These are phyloP conservation scores for Clarireedia sp. DNA, from an alignment of 2,329 filamentous ascomycete genomes.

Conservation along the genomic window DNA sequence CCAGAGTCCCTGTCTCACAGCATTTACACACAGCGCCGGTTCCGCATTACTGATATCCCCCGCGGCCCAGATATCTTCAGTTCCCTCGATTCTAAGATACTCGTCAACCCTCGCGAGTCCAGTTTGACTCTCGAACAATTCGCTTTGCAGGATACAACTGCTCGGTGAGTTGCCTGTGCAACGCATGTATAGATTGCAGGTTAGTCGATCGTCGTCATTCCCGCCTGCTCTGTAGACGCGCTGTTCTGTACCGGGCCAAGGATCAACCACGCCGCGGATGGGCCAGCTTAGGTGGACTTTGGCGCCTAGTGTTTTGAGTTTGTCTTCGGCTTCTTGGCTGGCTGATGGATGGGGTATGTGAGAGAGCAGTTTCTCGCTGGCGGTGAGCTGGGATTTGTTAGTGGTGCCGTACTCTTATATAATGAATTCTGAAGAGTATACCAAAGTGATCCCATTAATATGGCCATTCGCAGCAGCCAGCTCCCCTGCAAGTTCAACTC, in stretches of 20 bases:
- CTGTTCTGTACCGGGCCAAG: no score
- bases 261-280: conserved; percentile 31
- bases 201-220: not conserved
- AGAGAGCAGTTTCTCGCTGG: conserved; percentile 15
- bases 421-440: conserved; percentile 5
- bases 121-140: conserved; percentile 35
- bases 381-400: conserved; percentile 18
- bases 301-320: conserved; percentile 48
- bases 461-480: conserved; percentile 22
- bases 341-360: conserved; percentile 13
- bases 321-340: conserved; percentile 32
- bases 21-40: conserved; percentile 19
- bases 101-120: conserved; percentile 44
- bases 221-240: no score
- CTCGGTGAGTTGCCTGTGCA: conserved; percentile 49
- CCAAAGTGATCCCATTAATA: conserved; percentile 23
- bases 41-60: conserved; percentile 23
- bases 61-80: conserved; percentile 27
- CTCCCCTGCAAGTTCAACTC: conserved; percentile 29
- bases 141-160: conserved; percentile 41
- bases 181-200: conserved; percentile 49
- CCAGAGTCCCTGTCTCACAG: conserved; percentile 15
- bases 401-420: not conserved
- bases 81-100: conserved; percentile 39
- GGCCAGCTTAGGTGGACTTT: conserved; percentile 37